Evolutionary conservation across 495 filamentous ascomycete genomes (phyloP).

Genomic region (Sordaria brevicollis): DNA sequence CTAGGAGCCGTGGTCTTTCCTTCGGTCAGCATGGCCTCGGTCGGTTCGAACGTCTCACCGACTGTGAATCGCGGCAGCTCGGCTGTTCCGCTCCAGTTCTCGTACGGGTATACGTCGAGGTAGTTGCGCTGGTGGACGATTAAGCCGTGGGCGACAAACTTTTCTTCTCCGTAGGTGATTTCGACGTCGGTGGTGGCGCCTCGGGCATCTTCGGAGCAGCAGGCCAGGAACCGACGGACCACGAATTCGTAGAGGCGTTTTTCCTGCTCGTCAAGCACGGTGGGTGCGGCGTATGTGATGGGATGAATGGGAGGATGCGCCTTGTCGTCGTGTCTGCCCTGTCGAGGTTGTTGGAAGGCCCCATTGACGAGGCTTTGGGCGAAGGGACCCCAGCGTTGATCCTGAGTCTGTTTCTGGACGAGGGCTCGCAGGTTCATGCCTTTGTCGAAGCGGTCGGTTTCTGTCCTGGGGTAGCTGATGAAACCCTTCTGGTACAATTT

Average conservation of each 20-base stretch:
- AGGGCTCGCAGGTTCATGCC: conserved; percentile 76
- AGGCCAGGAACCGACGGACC: conserved; percentile 86
- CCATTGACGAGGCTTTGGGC: conserved; percentile 71
- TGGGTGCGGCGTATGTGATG: conserved; percentile 61
- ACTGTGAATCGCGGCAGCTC: conserved; percentile 67
- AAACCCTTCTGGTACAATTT: conserved; percentile 87
- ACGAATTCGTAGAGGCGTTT: conserved; percentile 87
- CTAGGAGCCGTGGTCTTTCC: conserved; percentile 76
- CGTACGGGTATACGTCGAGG: conserved; percentile 90
- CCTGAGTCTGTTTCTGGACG: conserved; percentile 73
- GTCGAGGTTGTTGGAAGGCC: conserved; percentile 68
- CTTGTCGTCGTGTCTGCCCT: conserved; percentile 83
- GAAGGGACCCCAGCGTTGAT: conserved; percentile 68
- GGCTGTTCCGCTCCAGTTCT: conserved; percentile 84
- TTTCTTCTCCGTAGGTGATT: conserved; percentile 73
- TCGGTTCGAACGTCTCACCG: conserved; percentile 77
- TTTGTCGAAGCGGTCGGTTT: conserved; percentile 92
- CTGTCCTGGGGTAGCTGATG: conserved; percentile 94
- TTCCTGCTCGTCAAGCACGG: conserved; percentile 53
- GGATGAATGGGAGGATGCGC: conserved; percentile 97
- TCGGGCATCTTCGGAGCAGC: conserved; percentile 88
- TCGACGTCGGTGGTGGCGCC: conserved; percentile 77
- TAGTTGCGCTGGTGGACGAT: conserved; percentile 87
- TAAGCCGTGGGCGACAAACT: conserved; percentile 69
- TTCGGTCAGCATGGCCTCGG: conserved; percentile 78